Base-by-base conservation (phyloP, 2,329 filamentous ascomycete genomes). In the Zymoseptoria tritici region DNA sequence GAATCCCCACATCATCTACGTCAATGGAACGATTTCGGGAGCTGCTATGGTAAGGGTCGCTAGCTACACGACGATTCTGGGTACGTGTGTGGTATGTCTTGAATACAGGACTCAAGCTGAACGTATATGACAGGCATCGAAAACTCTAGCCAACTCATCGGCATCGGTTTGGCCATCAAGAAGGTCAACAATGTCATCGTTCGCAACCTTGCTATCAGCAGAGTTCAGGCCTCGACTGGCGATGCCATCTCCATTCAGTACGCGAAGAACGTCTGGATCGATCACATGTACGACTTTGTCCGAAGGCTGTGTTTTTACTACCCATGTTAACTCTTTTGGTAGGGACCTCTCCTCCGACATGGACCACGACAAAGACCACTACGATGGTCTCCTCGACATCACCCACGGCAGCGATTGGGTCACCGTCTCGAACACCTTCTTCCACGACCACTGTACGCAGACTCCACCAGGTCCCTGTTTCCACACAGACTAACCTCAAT, bases 311-410 rank as follows among this genome's bases (percentile, higher is more conserved):
- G 26, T 29, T 2, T 9, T 9, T 2, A 9, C 21, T 84, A 81
- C 4, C 22, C 81, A 87, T 74, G 69, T 71, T 36, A 76, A 80
- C 66, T 77, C 83, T 70, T 42, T 11, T 13, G n/a, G n/a, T n/a
- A 16, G 36, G 36, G 36, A 42, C 36, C 36, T 42, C 36, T 42
- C 36, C 36, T 42, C 36, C 16, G 36, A 42, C 16, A 9, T 46
- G 46, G 22, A 22, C 46, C 19, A 19, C 16, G 42, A 19, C 11
- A 42, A 19, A n/a, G 61, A 89, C 76, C 86, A 82, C 76, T 88
- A 86, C 69, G 86, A 89, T 59, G 86, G 86, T 31, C 80, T 89
- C 1, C 74, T 85, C 53, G 86, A 89, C 66, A 75, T 84, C 55
- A 86, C 81, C 55, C 85, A 87, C 73, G 86, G 77, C 53, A 77